phyloP scores from a whole-genome alignment of 2,329 filamentous ascomycete genomes.

The Colletotrichum tamarilloi region DNA sequence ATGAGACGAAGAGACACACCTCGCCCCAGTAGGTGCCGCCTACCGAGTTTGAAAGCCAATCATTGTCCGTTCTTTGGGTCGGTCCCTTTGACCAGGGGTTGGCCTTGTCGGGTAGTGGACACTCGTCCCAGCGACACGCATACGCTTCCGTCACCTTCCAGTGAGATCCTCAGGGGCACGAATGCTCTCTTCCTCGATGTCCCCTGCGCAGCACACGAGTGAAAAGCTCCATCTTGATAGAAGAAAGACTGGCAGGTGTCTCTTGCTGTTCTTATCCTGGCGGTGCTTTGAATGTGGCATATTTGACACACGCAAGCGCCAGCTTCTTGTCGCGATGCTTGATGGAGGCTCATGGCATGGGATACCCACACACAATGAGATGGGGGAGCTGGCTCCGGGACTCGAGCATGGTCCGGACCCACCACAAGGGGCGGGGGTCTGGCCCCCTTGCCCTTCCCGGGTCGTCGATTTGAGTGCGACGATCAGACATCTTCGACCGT shows the following conservation, averaged over 20 bases:
- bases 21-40: slow-evolving; percentile 6
- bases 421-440: slow-evolving; percentile 1
- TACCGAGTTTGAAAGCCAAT: slow-evolving; percentile 29
- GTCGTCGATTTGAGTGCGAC: slow-evolving; percentile 21
- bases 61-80: slow-evolving; percentile 1
- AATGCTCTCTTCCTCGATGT: slow-evolving; percentile 1
- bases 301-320: background rate
- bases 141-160: slow-evolving; percentile 28
- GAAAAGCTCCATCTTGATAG: background rate
- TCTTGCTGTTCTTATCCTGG: background rate
- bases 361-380: background rate
- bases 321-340: background rate
- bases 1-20: slow-evolving; percentile 27
- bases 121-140: slow-evolving; percentile 30
- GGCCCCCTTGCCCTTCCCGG: background rate
- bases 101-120: slow-evolving; percentile 21
- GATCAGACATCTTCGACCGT: slow-evolving; percentile 32
- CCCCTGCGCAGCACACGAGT: background rate
- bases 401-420: slow-evolving; percentile 15
- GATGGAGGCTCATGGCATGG: background rate
- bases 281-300: background rate
- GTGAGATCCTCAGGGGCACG: slow-evolving; percentile 19
- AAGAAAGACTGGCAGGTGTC: background rate
- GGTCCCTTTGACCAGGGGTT: slow-evolving; percentile 23
- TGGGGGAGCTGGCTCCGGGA: slow-evolving; percentile 5